A percentile compares a stretch with the other conserved stretches of the same genome.
These are phyloP conservation scores for Aspergillus funiculosus DNA, from an alignment of 495 filamentous ascomycete genomes.

Conservation along the genomic window DNA sequence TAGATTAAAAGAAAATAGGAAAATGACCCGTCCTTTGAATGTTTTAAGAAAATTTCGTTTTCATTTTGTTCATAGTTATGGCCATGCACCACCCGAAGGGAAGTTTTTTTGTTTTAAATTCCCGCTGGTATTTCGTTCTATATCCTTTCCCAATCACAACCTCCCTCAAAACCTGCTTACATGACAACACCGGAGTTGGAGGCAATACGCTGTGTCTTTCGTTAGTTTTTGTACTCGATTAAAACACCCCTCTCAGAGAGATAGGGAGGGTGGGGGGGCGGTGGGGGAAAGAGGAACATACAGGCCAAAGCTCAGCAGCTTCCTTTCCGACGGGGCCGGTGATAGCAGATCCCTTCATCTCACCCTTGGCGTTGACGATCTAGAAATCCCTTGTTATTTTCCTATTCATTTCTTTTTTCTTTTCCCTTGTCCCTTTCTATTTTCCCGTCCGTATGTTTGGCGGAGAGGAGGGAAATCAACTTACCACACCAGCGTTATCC, in stretches of 20 bases:
- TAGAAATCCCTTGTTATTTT: constrained; percentile 25
- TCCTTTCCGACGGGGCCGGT: constrained; percentile 99
- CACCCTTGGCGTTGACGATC: constrained; percentile 99
- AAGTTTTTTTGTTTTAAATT: constrained; percentile 19
- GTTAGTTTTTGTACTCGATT: constrained; percentile 13
- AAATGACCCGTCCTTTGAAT: too few relatives aligned
- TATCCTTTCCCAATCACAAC: constrained; percentile 24
- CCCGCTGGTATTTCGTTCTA: constrained; percentile 41
- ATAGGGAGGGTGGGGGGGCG: too few relatives aligned
- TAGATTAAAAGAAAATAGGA: too few relatives aligned
- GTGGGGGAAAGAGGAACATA: constrained; percentile 43
- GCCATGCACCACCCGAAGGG: constrained; percentile 29
- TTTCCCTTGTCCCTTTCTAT: not conserved
- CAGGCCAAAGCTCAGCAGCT: constrained; percentile 98
- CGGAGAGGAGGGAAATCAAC: not conserved
- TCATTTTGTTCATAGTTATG: constrained; percentile 17
- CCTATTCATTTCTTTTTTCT: not conserved
- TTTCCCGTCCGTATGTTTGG: not conserved
- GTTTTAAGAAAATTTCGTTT: constrained; percentile 18
- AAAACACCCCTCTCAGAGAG: too few relatives aligned
- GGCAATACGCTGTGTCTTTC: constrained; percentile 80
- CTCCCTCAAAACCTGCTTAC: constrained; percentile 51
- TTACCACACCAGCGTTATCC: constrained; percentile 97
- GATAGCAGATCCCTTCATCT: constrained; percentile 99
- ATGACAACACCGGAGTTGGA: constrained; percentile 99